Evolutionary conservation across 2,329 filamentous ascomycete genomes (phyloP).

Genomic region (Fusarium anguioides): DNA sequence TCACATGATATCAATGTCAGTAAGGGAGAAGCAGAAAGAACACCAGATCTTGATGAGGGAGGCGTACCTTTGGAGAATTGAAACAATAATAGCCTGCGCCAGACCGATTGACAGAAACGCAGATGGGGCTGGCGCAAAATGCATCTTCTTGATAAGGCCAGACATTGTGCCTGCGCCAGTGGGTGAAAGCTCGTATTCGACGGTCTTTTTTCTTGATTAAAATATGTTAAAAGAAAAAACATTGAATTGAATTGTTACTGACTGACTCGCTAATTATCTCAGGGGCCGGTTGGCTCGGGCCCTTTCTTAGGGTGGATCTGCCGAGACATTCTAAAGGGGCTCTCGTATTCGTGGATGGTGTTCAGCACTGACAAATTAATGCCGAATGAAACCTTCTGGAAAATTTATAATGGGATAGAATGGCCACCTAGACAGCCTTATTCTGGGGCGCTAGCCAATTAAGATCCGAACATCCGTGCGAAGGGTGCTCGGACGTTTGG

Average conservation of each 20-base stretch:
- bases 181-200: not conserved
- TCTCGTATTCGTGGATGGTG: not conserved
- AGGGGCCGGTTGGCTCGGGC: not conserved
- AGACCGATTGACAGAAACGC: not conserved
- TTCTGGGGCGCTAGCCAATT: not conserved
- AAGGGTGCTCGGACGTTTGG: not conserved
- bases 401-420: not conserved
- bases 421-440: not conserved
- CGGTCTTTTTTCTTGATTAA: not conserved
- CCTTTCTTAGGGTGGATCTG: not conserved
- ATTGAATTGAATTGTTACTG: conserved; percentile 1
- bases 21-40: not conserved
- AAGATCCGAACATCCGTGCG: fast-evolving
- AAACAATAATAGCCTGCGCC: not conserved
- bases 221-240: not conserved
- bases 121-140: not conserved
- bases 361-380: too few relatives aligned
- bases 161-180: not conserved
- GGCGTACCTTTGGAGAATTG: not conserved
- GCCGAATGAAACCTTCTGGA: not conserved
- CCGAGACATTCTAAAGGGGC: not conserved
- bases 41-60: too few relatives aligned
- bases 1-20: not conserved
- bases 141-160: not conserved
- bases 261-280: not conserved